phyloP scores from a whole-genome alignment of 108 stramenopile species.

The Cyclotella sp. region DNA sequence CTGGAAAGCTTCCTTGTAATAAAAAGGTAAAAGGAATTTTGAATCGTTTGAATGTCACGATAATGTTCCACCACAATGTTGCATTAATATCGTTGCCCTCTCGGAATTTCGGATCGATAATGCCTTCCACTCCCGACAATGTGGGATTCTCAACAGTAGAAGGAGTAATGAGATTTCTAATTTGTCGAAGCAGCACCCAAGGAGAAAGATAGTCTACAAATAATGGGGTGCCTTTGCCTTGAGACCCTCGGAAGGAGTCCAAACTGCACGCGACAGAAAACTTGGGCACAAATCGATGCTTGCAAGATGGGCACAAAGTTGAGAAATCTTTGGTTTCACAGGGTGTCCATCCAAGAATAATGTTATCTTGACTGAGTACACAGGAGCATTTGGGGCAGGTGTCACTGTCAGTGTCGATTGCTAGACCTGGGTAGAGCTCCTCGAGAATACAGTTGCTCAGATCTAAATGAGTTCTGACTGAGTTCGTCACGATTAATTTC shows the following conservation, averaged over 20 bases:
- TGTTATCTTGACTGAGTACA: slow-evolving; percentile 59
- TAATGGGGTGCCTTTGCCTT: slow-evolving; percentile 75
- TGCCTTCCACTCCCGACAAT: slow-evolving; percentile 48
- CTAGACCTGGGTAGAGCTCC: slow-evolving; percentile 76
- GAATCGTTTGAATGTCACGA: slow-evolving; percentile 75
- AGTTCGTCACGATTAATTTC: slow-evolving; percentile 38
- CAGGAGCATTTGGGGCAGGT: slow-evolving; percentile 79
- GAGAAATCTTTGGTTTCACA: slow-evolving; percentile 75
- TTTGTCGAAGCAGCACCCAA: slow-evolving; percentile 84
- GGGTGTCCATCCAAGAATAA: slow-evolving; percentile 76
- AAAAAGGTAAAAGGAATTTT: slow-evolving; percentile 81
- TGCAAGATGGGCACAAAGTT: slow-evolving; percentile 76
- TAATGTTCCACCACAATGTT: slow-evolving; percentile 90
- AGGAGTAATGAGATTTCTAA: slow-evolving; percentile 55
- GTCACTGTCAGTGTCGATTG: slow-evolving; percentile 72
- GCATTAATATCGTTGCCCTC: slow-evolving; percentile 68
- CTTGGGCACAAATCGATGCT: slow-evolving; percentile 79
- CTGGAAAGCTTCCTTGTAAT: slow-evolving; percentile 81
- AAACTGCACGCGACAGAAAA: slow-evolving; percentile 72
- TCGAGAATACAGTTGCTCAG: slow-evolving; percentile 82
- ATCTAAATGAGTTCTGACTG: slow-evolving; percentile 64
- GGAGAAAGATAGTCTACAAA: slow-evolving; percentile 90
- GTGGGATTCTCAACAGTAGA: slow-evolving; percentile 8
- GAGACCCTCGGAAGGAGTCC: slow-evolving; percentile 76
- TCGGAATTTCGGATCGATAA: slow-evolving; percentile 79